phyloP scores from a whole-genome alignment of 495 filamentous ascomycete species.

The Hypoxylon perforatum region DNA sequence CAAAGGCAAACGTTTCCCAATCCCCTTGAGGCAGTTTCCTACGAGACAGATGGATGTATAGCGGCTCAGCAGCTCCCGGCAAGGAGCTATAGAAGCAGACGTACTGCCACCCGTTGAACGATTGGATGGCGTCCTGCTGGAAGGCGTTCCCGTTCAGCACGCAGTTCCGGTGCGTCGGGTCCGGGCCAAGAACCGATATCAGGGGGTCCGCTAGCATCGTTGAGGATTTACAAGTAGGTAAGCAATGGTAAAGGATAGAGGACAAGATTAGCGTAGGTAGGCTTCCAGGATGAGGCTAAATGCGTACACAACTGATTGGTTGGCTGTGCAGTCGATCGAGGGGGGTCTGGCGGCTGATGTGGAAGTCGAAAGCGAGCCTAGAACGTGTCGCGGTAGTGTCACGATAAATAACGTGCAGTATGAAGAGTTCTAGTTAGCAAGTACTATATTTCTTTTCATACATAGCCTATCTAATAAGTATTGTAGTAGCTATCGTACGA shows the following conservation, averaged over 20 bases:
- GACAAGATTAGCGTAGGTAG: neutral
- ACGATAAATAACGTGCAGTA: conserved; percentile 28
- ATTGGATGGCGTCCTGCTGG: conserved; percentile 55
- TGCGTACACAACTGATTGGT: conserved; percentile 1
- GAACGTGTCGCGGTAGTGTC: conserved; percentile 20
- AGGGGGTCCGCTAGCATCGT: conserved; percentile 43
- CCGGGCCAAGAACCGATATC: conserved; percentile 47
- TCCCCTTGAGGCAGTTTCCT: conserved; percentile 47
- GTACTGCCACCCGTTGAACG: conserved; percentile 58
- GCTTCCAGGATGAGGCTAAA: conserved; percentile 17
- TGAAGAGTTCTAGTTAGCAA: neutral
- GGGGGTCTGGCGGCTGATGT: conserved; percentile 13
- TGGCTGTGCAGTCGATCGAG: neutral
- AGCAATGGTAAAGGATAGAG: neutral
- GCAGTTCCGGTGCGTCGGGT: conserved; percentile 51
- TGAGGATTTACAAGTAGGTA: neutral
- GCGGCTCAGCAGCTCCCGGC: conserved; percentile 42
- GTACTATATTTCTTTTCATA: neutral
- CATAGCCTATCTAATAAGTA: conserved; percentile 14
- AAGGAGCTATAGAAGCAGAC: conserved; percentile 55
- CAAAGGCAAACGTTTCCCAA: conserved; percentile 58
- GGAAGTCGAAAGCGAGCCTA: conserved; percentile 26
- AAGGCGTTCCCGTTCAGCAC: conserved; percentile 57
- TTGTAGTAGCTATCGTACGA: conserved; percentile 18
- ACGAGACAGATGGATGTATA: conserved; percentile 57